These are phyloP conservation scores for Fragaria nilgerrensis DNA, from an alignment of 306 rosid species.

Conservation along the genomic window DNA sequence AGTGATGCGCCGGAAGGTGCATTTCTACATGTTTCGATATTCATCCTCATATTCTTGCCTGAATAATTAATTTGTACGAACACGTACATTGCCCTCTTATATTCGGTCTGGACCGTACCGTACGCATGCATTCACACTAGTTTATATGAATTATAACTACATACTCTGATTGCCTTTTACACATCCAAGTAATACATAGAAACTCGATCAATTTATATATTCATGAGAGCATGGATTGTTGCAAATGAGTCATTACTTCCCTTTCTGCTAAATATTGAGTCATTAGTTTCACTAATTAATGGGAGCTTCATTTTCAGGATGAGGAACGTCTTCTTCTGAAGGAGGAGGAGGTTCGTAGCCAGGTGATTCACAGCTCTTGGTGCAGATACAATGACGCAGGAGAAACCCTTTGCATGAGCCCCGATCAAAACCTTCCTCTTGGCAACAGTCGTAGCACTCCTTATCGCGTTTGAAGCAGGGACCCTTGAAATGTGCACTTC, in stretches of 20 bases:
- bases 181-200: background rate
- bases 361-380: background rate
- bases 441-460: background rate
- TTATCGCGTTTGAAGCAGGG: background rate
- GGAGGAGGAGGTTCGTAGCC: background rate
- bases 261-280: too few species aligned
- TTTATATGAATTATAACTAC: too few species aligned
- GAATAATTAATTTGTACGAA: too few species aligned
- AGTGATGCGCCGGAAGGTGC: too few species aligned
- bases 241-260: too few species aligned
- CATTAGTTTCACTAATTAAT: background rate
- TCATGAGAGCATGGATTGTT: too few species aligned
- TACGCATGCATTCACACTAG: too few species aligned
- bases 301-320: background rate
- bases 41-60: too few species aligned
- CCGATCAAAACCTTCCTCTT: background rate
- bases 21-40: too few species aligned
- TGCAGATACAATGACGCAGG: background rate
- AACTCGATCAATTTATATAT: background rate
- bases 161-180: background rate
- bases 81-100: too few species aligned
- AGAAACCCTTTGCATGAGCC: background rate
- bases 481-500: background rate
- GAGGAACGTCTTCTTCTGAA: too few species aligned
- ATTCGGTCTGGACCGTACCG: too few species aligned